Percentiles rank a stretch among this genome's conserved stretches.
phyloP scores from a whole-genome alignment of 1,284 basidiomycete species.

The Coniferiporia weirii region DNA sequence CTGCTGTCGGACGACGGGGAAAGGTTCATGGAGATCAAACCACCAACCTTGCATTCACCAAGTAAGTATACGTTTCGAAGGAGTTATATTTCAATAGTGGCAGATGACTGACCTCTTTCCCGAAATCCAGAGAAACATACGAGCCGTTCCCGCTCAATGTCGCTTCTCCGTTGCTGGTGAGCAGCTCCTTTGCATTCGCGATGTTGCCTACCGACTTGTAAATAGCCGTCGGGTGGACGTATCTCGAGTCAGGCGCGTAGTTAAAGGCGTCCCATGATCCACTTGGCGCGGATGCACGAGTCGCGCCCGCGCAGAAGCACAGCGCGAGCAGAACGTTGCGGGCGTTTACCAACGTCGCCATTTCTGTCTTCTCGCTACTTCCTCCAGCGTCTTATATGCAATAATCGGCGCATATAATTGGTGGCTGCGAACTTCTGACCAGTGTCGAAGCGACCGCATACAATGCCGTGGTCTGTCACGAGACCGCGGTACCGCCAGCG shows the following conservation, averaged over 20 bases:
- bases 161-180: constrained; percentile 29
- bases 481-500: neutral
- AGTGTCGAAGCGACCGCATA: neutral
- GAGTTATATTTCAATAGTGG: neutral
- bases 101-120: constrained; percentile 33
- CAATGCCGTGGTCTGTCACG: neutral
- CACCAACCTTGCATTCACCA: constrained; percentile 34
- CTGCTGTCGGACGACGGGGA: constrained; percentile 26
- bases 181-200: constrained; percentile 25
- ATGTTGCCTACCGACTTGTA: constrained; percentile 32
- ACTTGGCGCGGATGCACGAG: constrained; percentile 27
- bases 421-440: neutral
- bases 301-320: neutral
- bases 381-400: neutral
- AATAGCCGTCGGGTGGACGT: constrained; percentile 35
- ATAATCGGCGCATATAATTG: neutral
- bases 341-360: neutral
- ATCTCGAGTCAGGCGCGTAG: constrained; percentile 36
- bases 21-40: constrained; percentile 39
- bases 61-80: neutral
- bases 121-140: constrained; percentile 42
- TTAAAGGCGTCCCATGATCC: constrained; percentile 45
- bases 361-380: neutral
- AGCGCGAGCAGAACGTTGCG: neutral
- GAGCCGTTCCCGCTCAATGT: constrained; percentile 32